Evolutionary conservation across 805 yeast genomes (phyloP).

Genomic region (Schwanniomyces sp.): DNA sequence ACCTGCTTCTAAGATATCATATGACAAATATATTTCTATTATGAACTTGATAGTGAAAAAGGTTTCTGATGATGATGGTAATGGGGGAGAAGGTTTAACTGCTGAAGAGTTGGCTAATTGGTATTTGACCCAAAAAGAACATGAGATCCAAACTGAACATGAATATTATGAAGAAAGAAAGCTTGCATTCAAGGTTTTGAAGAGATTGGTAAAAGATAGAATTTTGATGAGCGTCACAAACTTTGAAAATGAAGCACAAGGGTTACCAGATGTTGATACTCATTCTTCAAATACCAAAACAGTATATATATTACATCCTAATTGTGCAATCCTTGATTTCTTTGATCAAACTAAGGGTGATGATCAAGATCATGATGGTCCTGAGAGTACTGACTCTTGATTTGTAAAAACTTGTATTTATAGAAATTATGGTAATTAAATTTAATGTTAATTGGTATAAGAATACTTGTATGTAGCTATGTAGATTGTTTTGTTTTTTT

Average conservation of each 20-base stretch:
- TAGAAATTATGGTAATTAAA: background rate
- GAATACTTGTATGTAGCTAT: background rate
- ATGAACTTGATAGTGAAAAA: slow-evolving; percentile 74
- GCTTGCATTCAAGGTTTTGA: slow-evolving; percentile 76
- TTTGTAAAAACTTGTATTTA: background rate
- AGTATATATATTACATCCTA: slow-evolving; percentile 65
- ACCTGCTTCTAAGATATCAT: slow-evolving; percentile 51
- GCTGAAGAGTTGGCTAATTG: slow-evolving; percentile 72
- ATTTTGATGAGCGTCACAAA: slow-evolving; percentile 61
- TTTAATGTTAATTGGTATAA: background rate
- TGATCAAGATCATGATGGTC: slow-evolving; percentile 8
- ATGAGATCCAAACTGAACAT: slow-evolving; percentile 64
- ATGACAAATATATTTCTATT: slow-evolving; percentile 83
- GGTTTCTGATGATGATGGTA: slow-evolving; percentile 56
- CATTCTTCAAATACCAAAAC: slow-evolving; percentile 23
- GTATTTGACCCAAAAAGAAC: slow-evolving; percentile 76
- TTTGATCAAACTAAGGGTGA: slow-evolving; percentile 41
- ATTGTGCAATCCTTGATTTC: slow-evolving; percentile 74
- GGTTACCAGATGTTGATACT: slow-evolving; percentile 16
- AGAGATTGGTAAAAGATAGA: slow-evolving; percentile 79
- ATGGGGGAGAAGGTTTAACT: slow-evolving; percentile 59
- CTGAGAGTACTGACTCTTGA: background rate
- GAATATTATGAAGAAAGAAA: slow-evolving; percentile 71
- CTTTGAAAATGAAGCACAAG: slow-evolving; percentile 29
- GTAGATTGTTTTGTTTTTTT: background rate